Conservation (phyloP, 2,329 filamentous ascomycete species). For the Rhytidhysteron rufulum region DNA sequence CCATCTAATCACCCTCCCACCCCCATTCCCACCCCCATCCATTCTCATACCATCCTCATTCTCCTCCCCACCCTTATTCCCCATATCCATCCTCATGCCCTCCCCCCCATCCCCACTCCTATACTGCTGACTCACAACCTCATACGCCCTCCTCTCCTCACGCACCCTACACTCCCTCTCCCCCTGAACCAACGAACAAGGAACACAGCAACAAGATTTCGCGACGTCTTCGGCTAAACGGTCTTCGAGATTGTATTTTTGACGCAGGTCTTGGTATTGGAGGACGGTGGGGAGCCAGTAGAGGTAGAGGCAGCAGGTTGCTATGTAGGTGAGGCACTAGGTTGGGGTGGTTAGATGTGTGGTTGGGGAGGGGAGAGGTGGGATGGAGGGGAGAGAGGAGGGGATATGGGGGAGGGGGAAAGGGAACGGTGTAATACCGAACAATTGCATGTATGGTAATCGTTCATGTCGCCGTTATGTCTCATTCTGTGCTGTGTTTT, state of each 20-base stretch:
- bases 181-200: conserved; percentile 19
- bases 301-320: conserved; percentile 14
- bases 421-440: conserved; percentile 14
- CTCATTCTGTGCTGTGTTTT: conserved; percentile 32
- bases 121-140: conserved; percentile 7
- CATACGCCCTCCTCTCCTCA: conserved; percentile 15
- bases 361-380: neutral
- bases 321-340: conserved; percentile 20
- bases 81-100: neutral
- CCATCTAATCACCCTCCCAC: no score
- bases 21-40: no score
- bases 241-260: conserved; percentile 21
- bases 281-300: conserved; percentile 15
- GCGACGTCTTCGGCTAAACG: conserved; percentile 15
- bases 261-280: conserved; percentile 20
- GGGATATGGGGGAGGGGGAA: neutral
- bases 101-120: neutral
- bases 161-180: conserved; percentile 16
- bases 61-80: no score
- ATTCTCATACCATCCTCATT: no score
- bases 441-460: conserved; percentile 29
- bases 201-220: conserved; percentile 19
- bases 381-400: neutral
- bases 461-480: conserved; percentile 26
- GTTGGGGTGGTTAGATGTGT: neutral